Percentiles rank a stretch among this genome's conserved stretches.
These are phyloP conservation scores for Sclerotinia nivalis DNA, from an alignment of 2,329 filamentous ascomycete species.

Conservation along the genomic window DNA sequence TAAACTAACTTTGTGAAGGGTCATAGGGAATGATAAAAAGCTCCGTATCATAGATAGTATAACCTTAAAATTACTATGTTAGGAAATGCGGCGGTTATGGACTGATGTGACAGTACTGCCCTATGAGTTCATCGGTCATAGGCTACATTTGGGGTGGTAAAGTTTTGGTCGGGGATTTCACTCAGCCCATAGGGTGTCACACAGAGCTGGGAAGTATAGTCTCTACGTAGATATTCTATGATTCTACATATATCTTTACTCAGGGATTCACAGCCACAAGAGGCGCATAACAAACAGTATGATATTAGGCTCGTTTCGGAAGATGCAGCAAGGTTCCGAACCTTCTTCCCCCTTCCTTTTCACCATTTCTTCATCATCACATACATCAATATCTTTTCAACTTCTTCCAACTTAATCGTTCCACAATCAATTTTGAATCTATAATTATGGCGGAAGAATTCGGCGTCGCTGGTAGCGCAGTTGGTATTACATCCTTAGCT, in stretches of 20 bases:
- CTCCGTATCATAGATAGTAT: no score
- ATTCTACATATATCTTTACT: not conserved
- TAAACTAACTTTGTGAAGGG: no score
- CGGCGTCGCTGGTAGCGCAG: not conserved
- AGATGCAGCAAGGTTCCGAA: not conserved
- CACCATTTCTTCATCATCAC: not conserved
- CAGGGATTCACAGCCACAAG: not conserved
- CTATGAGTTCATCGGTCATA: no score
- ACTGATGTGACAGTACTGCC: no score
- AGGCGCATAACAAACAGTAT: not conserved
- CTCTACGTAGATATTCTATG: no score
- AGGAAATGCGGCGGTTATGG: no score
- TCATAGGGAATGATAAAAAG: no score
- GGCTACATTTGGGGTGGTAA: no score
- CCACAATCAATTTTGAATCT: not conserved
- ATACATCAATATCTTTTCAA: not conserved
- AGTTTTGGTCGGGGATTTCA: no score
- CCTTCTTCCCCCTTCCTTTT: not conserved
- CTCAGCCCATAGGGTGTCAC: no score
- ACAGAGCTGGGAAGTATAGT: no score
- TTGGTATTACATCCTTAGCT: constrained; percentile 5
- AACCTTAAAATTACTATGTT: no score
- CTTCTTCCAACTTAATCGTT: not conserved
- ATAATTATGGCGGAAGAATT: not conserved
- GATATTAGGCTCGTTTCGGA: not conserved